phyloP scores from a whole-genome alignment of 2,329 filamentous ascomycete species.

The Fusarium sp. region DNA sequence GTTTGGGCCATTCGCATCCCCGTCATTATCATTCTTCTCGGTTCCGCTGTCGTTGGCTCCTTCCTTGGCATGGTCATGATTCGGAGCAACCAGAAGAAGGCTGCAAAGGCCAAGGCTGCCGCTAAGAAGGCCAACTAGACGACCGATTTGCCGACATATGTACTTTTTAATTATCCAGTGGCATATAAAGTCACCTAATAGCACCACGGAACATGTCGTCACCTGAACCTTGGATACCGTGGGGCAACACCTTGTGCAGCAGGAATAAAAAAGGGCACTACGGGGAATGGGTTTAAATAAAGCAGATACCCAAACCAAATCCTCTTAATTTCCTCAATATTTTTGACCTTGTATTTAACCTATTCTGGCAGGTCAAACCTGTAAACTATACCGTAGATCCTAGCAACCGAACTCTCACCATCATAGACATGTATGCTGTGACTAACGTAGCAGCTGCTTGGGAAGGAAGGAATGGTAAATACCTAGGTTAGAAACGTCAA shows the following conservation, averaged over 20 bases:
- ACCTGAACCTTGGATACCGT: slow-evolving; percentile 1
- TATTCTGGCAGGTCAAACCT: too few relatives aligned
- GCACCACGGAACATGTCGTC: slow-evolving; percentile 19
- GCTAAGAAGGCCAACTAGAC: slow-evolving; percentile 85
- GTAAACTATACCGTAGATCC: too few relatives aligned
- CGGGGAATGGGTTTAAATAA: slow-evolving; percentile 30
- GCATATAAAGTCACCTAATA: slow-evolving; percentile 36
- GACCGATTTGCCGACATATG: slow-evolving; percentile 21
- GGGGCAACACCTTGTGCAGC: slow-evolving; percentile 9
- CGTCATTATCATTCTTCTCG: slow-evolving; percentile 93
- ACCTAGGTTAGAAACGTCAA: too few relatives aligned
- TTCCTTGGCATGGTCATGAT: slow-evolving; percentile 99
- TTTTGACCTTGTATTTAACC: too few relatives aligned
- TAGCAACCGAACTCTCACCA: too few relatives aligned
- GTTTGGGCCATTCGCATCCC: slow-evolving; percentile 99
- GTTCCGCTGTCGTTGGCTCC: slow-evolving; percentile 91
- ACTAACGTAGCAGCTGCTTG: too few relatives aligned
- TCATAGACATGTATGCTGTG: too few relatives aligned
- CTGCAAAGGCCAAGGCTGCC: slow-evolving; percentile 88
- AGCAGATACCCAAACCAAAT: too few relatives aligned
- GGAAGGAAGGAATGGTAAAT: too few relatives aligned
- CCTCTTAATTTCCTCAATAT: too few relatives aligned
- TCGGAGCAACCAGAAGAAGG: slow-evolving; percentile 97
- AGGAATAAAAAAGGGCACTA: slow-evolving; percentile 34
- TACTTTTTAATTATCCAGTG: slow-evolving; percentile 42